Conservation (phyloP, 805 yeast species). For the Starmerella sirachaensis region DNA sequence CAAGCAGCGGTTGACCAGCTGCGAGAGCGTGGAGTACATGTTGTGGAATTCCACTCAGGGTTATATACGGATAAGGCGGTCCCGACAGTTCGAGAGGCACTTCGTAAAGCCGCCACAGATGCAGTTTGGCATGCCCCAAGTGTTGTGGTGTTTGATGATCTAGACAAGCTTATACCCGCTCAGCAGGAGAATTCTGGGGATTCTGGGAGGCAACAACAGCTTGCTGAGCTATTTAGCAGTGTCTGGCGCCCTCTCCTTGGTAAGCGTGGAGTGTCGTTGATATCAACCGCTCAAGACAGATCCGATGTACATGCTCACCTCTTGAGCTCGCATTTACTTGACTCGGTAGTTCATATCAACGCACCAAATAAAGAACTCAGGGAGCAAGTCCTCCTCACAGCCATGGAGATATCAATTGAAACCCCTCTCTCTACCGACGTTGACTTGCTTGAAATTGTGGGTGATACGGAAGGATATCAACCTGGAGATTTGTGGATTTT, state of each 20-base stretch:
- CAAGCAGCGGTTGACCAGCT: constrained; percentile 34
- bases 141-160: constrained; percentile 60
- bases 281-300: constrained; percentile 53
- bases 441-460: constrained; percentile 35
- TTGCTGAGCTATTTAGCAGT: constrained; percentile 48
- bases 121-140: constrained; percentile 73
- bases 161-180: constrained; percentile 60
- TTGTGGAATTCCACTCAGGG: constrained; percentile 44
- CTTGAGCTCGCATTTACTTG: constrained; percentile 58
- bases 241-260: constrained; percentile 33
- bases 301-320: constrained; percentile 51
- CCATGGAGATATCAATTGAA: constrained; percentile 29
- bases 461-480: constrained; percentile 77
- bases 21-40: constrained; percentile 32
- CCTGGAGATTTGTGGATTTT: constrained; percentile 70
- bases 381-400: constrained; percentile 35
- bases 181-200: constrained; percentile 47
- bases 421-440: constrained; percentile 26
- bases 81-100: constrained; percentile 35
- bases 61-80: constrained; percentile 44
- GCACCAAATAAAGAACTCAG: constrained; percentile 63
- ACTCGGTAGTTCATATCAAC: constrained; percentile 44
- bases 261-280: constrained; percentile 39
- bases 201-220: constrained; percentile 47
- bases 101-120: constrained; percentile 36